Evolutionary conservation across 2,329 filamentous ascomycete genomes (phyloP).

Genomic region (Pseudogymnoascus sp.): DNA sequence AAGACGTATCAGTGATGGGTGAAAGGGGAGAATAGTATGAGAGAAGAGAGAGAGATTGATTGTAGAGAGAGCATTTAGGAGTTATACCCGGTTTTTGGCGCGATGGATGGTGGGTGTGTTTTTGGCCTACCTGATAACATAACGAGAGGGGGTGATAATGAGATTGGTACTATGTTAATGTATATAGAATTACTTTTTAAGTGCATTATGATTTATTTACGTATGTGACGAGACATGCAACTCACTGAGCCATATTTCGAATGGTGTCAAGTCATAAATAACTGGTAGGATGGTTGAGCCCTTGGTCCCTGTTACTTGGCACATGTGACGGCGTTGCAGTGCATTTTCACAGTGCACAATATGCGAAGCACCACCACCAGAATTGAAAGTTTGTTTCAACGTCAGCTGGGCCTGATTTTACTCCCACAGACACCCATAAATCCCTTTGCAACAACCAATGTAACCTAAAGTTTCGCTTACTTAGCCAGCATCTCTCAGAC

Average conservation of each 20-base stretch:
- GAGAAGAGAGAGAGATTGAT: neutral
- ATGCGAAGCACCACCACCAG: neutral
- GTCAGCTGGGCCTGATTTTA: neutral
- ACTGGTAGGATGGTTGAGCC: neutral
- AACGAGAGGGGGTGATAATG: neutral
- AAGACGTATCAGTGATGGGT: neutral
- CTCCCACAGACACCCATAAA: neutral
- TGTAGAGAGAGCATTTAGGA: neutral
- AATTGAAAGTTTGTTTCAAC: constrained; percentile 1
- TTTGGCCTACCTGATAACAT: neutral
- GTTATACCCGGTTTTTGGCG: constrained; percentile 9
- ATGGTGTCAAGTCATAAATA: neutral
- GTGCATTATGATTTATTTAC: neutral
- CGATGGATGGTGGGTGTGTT: neutral
- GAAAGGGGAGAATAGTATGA: neutral
- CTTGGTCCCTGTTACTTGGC: neutral
- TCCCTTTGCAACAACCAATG: neutral
- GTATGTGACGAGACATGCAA: neutral
- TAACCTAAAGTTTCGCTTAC: neutral
- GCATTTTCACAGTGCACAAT: neutral
- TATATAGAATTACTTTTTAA: neutral
- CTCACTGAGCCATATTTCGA: neutral
- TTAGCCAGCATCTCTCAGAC: neutral
- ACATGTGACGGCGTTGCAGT: neutral
- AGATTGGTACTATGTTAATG: constrained; percentile 3